phyloP scores from a whole-genome alignment of 345 rosid genomes.

The Heritiera fomes region DNA sequence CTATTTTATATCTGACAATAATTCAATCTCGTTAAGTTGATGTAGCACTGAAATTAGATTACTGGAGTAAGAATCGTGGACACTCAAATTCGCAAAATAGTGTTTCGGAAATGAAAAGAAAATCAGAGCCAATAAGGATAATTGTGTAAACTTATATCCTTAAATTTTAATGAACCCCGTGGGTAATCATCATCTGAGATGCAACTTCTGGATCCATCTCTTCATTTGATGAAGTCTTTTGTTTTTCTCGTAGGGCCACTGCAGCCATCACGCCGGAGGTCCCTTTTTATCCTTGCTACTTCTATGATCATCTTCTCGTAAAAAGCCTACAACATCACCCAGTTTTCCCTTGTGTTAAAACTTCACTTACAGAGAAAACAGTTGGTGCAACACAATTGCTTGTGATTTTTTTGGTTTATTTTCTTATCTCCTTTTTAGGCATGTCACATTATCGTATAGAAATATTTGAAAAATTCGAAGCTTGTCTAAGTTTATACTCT shows the following conservation, averaged over 20 bases:
- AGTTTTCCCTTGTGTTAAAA: conserved; percentile 50
- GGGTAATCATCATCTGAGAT: background rate
- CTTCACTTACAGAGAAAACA: conserved; percentile 49
- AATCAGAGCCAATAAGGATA: background rate
- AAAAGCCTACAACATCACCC: conserved; percentile 58
- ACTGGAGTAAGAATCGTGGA: too few relatives aligned
- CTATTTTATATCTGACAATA: background rate
- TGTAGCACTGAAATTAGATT: background rate
- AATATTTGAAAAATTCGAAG: background rate
- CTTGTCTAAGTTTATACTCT: conserved; percentile 12
- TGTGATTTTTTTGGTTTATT: background rate
- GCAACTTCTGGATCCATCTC: background rate
- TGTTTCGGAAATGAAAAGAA: too few relatives aligned
- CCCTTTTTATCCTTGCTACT: conserved; percentile 55
- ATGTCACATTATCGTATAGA: background rate
- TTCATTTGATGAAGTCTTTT: conserved; percentile 27
- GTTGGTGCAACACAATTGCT: conserved; percentile 30
- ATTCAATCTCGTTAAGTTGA: background rate
- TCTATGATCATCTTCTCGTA: conserved; percentile 63
- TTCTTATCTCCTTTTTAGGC: background rate
- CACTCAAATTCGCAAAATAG: too few relatives aligned
- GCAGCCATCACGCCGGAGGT: conserved; percentile 66
- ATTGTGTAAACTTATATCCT: background rate
- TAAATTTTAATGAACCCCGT: background rate
- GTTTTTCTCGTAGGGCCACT: conserved; percentile 47